These are phyloP conservation scores for Thozetella sp. DNA, from an alignment of 495 filamentous ascomycete species.

Conservation along the genomic window DNA sequence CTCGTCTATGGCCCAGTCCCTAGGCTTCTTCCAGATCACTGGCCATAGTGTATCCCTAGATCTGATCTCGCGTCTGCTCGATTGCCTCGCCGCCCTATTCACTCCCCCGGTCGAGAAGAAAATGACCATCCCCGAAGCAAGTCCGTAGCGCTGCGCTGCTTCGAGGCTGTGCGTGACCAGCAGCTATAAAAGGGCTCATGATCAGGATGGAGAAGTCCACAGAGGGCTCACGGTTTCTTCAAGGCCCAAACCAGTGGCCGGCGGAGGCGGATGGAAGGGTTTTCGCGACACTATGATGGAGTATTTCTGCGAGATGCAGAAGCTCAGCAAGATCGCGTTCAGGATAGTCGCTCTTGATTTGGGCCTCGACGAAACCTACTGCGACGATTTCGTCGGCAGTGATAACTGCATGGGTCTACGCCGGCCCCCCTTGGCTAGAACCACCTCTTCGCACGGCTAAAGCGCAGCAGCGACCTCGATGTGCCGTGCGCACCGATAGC, in stretches of 20 bases:
- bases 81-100: slow-evolving; percentile 9
- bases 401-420: slow-evolving; percentile 28
- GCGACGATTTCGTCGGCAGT: slow-evolving; percentile 41
- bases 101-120: slow-evolving; percentile 17
- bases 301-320: slow-evolving; percentile 32
- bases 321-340: slow-evolving; percentile 34
- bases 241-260: slow-evolving; percentile 53
- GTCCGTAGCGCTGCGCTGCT: slow-evolving; percentile 20
- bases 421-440: slow-evolving; percentile 23
- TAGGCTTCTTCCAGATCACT: slow-evolving; percentile 61
- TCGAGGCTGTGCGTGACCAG: slow-evolving; percentile 23
- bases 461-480: slow-evolving; percentile 22
- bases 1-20: slow-evolving; percentile 46
- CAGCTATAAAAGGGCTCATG: slow-evolving; percentile 24
- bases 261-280: slow-evolving; percentile 16
- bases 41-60: slow-evolving; percentile 38
- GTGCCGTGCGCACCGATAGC: slow-evolving; percentile 31
- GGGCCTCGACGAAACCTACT: slow-evolving; percentile 35
- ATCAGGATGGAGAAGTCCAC: slow-evolving; percentile 18
- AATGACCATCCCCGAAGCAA: slow-evolving; percentile 9
- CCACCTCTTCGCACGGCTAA: not conserved
- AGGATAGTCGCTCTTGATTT: slow-evolving; percentile 42
- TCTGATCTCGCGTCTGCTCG: slow-evolving; percentile 20
- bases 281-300: slow-evolving; percentile 32
- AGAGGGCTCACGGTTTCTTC: slow-evolving; percentile 26